A percentile compares a stretch with the other conserved stretches of the same genome.
phyloP scores from a whole-genome alignment of 768 basidiomycete species.

The Hydnomerulius pinastri region DNA sequence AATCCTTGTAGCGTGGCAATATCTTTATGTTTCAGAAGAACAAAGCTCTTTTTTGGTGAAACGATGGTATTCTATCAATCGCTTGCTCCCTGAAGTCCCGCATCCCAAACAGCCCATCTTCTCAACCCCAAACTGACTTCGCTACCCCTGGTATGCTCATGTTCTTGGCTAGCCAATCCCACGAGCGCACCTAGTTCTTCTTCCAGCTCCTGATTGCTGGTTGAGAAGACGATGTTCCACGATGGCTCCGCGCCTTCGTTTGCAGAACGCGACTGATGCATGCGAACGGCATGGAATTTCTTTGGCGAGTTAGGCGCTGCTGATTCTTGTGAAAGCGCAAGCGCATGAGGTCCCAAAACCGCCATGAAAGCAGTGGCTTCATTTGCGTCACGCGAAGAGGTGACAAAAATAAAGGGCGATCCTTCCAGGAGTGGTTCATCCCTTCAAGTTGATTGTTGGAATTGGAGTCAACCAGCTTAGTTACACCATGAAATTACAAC shows the following conservation, averaged over 20 bases:
- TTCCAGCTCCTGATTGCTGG: constrained; percentile 14
- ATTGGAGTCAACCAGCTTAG: too few species aligned
- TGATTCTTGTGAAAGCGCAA: constrained; percentile 21
- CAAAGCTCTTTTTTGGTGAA: neutral
- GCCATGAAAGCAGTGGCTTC: constrained; percentile 23
- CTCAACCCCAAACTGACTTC: constrained; percentile 9
- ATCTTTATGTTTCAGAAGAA: neutral
- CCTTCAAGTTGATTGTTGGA: constrained; percentile 11
- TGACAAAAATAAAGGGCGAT: constrained; percentile 22
- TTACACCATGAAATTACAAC: too few species aligned
- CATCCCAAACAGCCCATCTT: constrained; percentile 26
- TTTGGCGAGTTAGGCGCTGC: neutral
- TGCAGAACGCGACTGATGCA: constrained; percentile 1
- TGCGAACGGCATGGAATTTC: constrained; percentile 19
- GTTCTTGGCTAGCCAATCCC: constrained; percentile 2
- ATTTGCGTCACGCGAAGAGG: constrained; percentile 13
- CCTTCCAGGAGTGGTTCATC: constrained; percentile 17
- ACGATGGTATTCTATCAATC: neutral
- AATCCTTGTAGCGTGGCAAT: too few species aligned
- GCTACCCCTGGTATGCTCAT: neutral
- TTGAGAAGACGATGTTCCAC: constrained; percentile 19
- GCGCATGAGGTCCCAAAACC: constrained; percentile 23
- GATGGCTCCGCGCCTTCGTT: neutral
- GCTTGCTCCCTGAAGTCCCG: constrained; percentile 1
- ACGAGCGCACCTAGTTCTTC: constrained; percentile 14